Evolutionary conservation across 495 filamentous ascomycete genomes (phyloP).

Genomic region (Podospora tetraspora): DNA sequence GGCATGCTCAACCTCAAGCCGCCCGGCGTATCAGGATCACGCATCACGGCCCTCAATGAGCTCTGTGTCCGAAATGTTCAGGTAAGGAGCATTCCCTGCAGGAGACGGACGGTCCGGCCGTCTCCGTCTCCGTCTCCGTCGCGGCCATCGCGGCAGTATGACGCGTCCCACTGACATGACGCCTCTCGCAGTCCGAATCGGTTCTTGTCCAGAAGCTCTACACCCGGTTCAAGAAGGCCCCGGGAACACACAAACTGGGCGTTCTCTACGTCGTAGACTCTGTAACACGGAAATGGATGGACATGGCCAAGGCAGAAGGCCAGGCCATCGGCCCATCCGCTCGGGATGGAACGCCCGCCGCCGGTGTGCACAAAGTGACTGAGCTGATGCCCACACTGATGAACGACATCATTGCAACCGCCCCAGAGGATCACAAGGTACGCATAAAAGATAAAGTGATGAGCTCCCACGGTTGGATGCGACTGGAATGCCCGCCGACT

Average conservation of each 20-base stretch:
- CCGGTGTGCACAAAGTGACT: constrained; percentile 93
- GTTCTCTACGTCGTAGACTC: constrained; percentile 99
- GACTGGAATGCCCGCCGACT: not conserved
- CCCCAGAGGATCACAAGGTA: constrained; percentile 98
- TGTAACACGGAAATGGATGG: constrained; percentile 97
- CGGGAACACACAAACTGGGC: constrained; percentile 92
- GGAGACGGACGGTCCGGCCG: not conserved
- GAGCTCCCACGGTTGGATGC: not conserved
- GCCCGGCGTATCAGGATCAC: constrained; percentile 86
- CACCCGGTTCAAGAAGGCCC: constrained; percentile 94
- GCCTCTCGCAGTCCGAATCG: constrained; percentile 71
- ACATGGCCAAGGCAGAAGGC: constrained; percentile 80
- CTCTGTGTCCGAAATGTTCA: constrained; percentile 87
- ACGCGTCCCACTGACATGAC: constrained; percentile 29
- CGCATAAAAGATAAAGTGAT: constrained; percentile 39
- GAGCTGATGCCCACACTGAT: constrained; percentile 88
- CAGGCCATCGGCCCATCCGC: constrained; percentile 72
- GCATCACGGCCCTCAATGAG: constrained; percentile 77
- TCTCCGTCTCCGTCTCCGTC: not conserved
- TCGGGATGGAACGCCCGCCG: constrained; percentile 85
- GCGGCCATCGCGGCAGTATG: not conserved
- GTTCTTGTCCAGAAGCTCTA: constrained; percentile 93
- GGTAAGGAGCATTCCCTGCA: constrained; percentile 53
- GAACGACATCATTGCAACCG: constrained; percentile 86
- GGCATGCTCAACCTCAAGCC: constrained; percentile 87